Evolutionary conservation across 306 rosid species (phyloP), one percentile per base, ranked within the genome.

Genomic region (Ormosia semicastrata): DNA sequence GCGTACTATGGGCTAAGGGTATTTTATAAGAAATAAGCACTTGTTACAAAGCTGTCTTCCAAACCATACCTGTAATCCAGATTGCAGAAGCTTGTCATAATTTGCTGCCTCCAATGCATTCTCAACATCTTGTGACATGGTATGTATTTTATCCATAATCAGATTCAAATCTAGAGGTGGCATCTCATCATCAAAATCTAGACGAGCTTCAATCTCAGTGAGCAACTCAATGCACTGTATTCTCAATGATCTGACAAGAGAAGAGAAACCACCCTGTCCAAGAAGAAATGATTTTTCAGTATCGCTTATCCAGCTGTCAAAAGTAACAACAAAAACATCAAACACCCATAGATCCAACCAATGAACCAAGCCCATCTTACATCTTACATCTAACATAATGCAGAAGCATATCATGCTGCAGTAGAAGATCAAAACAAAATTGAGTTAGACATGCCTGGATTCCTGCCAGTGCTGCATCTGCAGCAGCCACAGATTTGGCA

Each of bases 181-280:
- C 99, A 95, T 93, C 87, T 93, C 98, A 79, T 95, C 98, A 34
- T 92, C 99, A 54, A 95, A 95, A 84, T 93, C 99, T 44, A 95
- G 78, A 65, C 97, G 98, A 75, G 99, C 99, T 85, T 95, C 99
- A 82, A 95, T 95, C 84, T 93, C 99, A 50, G 97, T 92, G 57
- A 95, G 99, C 85, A 95, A 71, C 75, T 93, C 99, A 49, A 95
- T 87, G 88, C 99, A 95, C 89, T 85, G 92, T 66, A 56, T 73
- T 82, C 99, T 89, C 41, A 90, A 52, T 14, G 91, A 88, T 84
- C 83, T 85, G 10, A 95, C 98, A 75, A 95, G 81, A 78, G 97
- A 87, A 69, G 99, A 88, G 82, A 95, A 95, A 46, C 98, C 99
- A 36, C 98, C 99, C 99, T 93, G 89, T 54, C 77, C 83, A 86